Conservation (phyloP, 352 stramenopile species). For the Phytophthora chlamydospora region DNA sequence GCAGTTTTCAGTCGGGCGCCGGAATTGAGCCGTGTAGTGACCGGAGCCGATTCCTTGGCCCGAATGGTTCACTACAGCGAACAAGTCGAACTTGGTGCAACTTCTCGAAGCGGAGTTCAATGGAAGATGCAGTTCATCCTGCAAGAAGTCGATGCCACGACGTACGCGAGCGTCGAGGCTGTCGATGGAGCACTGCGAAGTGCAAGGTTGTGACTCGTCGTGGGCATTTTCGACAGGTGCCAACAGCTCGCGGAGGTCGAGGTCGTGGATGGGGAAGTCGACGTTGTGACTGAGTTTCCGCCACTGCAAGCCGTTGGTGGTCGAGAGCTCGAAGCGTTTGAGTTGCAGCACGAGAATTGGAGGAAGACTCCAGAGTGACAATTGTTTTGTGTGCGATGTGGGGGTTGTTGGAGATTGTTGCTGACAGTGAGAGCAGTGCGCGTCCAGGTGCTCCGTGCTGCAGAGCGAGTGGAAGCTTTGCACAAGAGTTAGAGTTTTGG, state of each 20-base stretch:
- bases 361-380: slow-evolving; percentile 61
- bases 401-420: background rate
- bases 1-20: slow-evolving; percentile 29
- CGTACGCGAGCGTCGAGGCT: slow-evolving; percentile 29
- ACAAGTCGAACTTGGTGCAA: slow-evolving; percentile 89
- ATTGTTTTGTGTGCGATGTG: slow-evolving; percentile 51
- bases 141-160: slow-evolving; percentile 39
- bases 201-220: slow-evolving; percentile 21
- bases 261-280: slow-evolving; percentile 89
- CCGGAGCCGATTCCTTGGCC: slow-evolving; percentile 88
- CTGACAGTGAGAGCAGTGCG: slow-evolving; percentile 47
- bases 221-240: slow-evolving; percentile 11
- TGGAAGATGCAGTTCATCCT: slow-evolving; percentile 46
- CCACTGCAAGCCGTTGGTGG: slow-evolving; percentile 47
- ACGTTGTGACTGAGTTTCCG: slow-evolving; percentile 90
- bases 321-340: slow-evolving; percentile 63
- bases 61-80: slow-evolving; percentile 95
- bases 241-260: slow-evolving; percentile 77
- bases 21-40: slow-evolving; percentile 91
- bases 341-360: slow-evolving; percentile 69
- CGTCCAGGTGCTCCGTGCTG: slow-evolving; percentile 50
- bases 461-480: slow-evolving; percentile 58
- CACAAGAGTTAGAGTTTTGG: slow-evolving; percentile 37
- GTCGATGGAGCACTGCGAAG: slow-evolving; percentile 1
- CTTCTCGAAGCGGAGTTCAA: slow-evolving; percentile 47